Conservation (phyloP, 2,329 filamentous ascomycete species). For the Polytolypa hystricis region DNA sequence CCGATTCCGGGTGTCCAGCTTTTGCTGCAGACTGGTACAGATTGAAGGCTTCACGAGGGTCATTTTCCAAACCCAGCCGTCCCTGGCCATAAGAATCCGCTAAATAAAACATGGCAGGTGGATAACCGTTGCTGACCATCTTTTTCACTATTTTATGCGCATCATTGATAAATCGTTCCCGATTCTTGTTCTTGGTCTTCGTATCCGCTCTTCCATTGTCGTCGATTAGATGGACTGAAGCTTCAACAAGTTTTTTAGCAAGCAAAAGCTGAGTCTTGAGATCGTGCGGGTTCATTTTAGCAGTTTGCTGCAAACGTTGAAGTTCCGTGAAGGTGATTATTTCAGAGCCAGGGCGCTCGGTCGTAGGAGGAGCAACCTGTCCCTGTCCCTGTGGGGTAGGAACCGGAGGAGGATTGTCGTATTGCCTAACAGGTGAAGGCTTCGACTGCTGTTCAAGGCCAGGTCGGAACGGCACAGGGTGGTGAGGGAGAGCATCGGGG, state of each 20-base stretch:
- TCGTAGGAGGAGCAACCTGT: conserved; percentile 1
- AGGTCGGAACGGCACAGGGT: conserved; percentile 44
- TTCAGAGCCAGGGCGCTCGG: not conserved
- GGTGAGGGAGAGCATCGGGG: conserved; percentile 45
- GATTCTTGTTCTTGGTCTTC: conserved; percentile 49
- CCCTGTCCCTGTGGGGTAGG: conserved; percentile 23
- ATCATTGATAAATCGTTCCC: conserved; percentile 75
- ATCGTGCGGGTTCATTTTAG: conserved; percentile 62
- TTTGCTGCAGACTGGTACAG: conserved; percentile 93
- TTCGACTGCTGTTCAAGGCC: conserved; percentile 37
- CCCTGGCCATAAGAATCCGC: conserved; percentile 84
- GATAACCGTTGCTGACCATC: conserved; percentile 58
- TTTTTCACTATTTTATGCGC: conserved; percentile 90
- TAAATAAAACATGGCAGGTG: conserved; percentile 85
- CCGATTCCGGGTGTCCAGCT: conserved; percentile 69
- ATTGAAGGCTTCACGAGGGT: conserved; percentile 85
- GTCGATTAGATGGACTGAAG: conserved; percentile 66
- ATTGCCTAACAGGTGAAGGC: conserved; percentile 44
- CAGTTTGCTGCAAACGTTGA: conserved; percentile 57
- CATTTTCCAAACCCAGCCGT: conserved; percentile 62
- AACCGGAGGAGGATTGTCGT: conserved; percentile 32
- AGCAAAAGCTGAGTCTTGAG: conserved; percentile 59
- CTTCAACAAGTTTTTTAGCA: conserved; percentile 78
- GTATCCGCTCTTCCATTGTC: conserved; percentile 62
- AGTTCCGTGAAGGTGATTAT: conserved; percentile 63